Evolutionary conservation across 441 rosid species (phyloP), one percentile per base, ranked within the genome.

Genomic region (Arabidopsis lyrata): DNA sequence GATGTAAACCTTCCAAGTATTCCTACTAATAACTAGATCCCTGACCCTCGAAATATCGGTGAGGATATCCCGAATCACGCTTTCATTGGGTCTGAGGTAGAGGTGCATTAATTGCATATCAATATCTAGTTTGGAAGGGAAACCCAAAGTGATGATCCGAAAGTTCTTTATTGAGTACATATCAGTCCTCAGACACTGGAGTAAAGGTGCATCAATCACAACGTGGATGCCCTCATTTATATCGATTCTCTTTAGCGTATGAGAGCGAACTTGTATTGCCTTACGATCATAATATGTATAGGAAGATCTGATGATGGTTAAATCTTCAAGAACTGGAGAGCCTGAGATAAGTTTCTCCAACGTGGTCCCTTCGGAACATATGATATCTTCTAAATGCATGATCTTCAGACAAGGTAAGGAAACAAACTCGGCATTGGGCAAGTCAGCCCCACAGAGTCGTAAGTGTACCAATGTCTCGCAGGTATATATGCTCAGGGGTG

Each of bases 191-290:
- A 68, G 14, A 57, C 22, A 56, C 35, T 68, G 44, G 56, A 68
- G 64, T 68, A 8, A 35, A 57, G 73, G 65, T 34, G 73, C 73
- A 32, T 69, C 65, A 20, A 69, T 45, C 65, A 34, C 65, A 45
- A 69, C n/a, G 9, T 29, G 0, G 0, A 27, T 14, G 3, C 0
- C 2, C 7, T 1, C 0, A 20, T 45, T 6, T 5, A 45, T 18
- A 15, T 34, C 0, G 47, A 57, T 57, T 45, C 65, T 57, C 73
- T 45, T 57, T 6, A 69, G 57, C 3, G 57, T 32, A 8, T 14
- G 9, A 58, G 74, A 69, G 36, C 38, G 31, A 47, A 47, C 34
- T 1, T 29, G 27, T 57, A 69, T 24, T 24, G 27, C 27, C 27
- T 24, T 24, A 24, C 2, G 27, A 24, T 24, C 27, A 24, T 24